A percentile compares a stretch with the other conserved stretches of the same genome.
Evolutionary conservation across 768 basidiomycete genomes (phyloP).

Genomic region (Tricholoma flavovirens): DNA sequence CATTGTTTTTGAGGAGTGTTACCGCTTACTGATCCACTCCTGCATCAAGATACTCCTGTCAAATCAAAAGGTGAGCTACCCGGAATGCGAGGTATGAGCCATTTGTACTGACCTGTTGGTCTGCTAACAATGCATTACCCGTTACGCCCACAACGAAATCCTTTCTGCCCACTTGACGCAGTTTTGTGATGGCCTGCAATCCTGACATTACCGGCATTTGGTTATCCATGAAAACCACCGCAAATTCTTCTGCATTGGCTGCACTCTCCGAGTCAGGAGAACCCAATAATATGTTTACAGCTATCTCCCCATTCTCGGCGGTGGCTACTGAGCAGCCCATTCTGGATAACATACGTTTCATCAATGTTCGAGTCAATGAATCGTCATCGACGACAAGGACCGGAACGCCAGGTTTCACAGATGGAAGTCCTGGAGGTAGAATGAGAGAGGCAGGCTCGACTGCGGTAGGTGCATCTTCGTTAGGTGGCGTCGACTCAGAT

Average conservation of each 20-base stretch:
- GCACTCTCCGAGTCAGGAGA: slow-evolving; percentile 5
- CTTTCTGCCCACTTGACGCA: slow-evolving; percentile 43
- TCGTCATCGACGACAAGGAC: slow-evolving; percentile 69
- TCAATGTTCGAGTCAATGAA: slow-evolving; percentile 53
- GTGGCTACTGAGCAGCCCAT: slow-evolving; percentile 55
- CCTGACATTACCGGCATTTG: slow-evolving; percentile 39
- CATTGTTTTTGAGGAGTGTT: background rate
- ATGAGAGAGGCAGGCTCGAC: slow-evolving; percentile 1
- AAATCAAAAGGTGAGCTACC: background rate
- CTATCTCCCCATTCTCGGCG: slow-evolving; percentile 64
- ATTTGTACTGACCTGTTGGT: slow-evolving; percentile 31
- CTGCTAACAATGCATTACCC: slow-evolving; percentile 46
- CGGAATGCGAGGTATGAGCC: background rate
- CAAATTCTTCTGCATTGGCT: slow-evolving; percentile 15
- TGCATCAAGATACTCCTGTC: slow-evolving; percentile 7
- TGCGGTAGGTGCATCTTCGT: background rate
- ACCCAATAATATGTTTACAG: slow-evolving; percentile 50
- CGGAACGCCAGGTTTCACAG: slow-evolving; percentile 19
- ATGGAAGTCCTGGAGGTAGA: slow-evolving; percentile 3
- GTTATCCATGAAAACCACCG: slow-evolving; percentile 35
- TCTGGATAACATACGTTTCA: slow-evolving; percentile 58
- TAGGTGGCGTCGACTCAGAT: background rate
- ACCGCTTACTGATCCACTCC: slow-evolving; percentile 6
- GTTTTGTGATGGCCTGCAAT: slow-evolving; percentile 42
- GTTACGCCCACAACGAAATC: slow-evolving; percentile 66